phyloP scores from a whole-genome alignment of 2,329 filamentous ascomycete genomes.

The Claviceps pazoutovae region DNA sequence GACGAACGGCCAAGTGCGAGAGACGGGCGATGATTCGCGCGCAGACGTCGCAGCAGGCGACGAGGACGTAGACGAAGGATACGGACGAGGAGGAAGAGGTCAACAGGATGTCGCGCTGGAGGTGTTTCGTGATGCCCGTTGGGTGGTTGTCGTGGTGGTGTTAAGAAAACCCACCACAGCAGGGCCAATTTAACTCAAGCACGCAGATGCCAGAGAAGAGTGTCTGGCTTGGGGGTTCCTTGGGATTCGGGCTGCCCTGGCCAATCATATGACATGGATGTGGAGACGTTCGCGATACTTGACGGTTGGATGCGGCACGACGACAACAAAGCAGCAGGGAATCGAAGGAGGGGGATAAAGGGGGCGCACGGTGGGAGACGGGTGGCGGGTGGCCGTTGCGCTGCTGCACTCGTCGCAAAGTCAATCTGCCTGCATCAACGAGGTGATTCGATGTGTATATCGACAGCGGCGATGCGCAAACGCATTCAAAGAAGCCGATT shows the following conservation, averaged over 20 bases:
- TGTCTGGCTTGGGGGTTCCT: neutral
- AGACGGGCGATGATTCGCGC: neutral
- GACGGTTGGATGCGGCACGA: slow-evolving; percentile 1
- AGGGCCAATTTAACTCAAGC: neutral
- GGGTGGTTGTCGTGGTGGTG: neutral
- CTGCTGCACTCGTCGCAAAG: neutral
- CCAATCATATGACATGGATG: neutral
- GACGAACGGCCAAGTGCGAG: neutral
- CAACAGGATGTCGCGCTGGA: neutral
- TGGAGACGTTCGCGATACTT: slow-evolving; percentile 3
- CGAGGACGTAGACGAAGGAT: neutral
- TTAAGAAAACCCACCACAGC: neutral
- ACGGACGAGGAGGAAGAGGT: neutral
- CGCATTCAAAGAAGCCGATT: too few species aligned
- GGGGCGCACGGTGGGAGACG: neutral
- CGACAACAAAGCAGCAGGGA: neutral
- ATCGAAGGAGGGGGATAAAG: neutral
- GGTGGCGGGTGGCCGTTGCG: neutral
- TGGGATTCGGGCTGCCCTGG: neutral
- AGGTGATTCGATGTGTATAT: neutral
- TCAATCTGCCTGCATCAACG: neutral
- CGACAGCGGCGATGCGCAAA: neutral
- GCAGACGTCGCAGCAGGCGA: neutral
- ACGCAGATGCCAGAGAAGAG: neutral
- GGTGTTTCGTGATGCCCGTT: neutral